Percentiles rank a stretch among this genome's conserved stretches.
phyloP scores from a whole-genome alignment of 129 eudicot species.

The Apium graveolens region DNA sequence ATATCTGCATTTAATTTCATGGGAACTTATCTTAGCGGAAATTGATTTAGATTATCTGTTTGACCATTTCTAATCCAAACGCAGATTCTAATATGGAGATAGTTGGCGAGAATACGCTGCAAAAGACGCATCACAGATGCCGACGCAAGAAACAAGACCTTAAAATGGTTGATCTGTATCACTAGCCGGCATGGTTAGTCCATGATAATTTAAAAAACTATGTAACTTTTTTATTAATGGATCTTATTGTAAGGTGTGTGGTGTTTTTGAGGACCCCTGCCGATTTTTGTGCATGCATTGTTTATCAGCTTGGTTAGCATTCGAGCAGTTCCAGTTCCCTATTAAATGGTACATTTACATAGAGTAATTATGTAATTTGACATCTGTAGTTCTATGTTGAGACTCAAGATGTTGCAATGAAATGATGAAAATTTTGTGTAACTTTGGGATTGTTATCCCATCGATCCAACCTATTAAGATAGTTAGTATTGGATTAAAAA shows the following conservation, averaged over 20 bases:
- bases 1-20: neutral
- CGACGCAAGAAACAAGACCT: slow-evolving; percentile 83
- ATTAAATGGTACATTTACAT: neutral
- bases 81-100: slow-evolving; percentile 40
- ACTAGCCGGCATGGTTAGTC: slow-evolving; percentile 13
- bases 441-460: neutral
- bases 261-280: neutral
- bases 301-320: neutral
- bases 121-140: slow-evolving; percentile 79
- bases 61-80: slow-evolving; percentile 23
- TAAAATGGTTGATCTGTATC: slow-evolving; percentile 50
- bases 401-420: neutral
- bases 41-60: neutral
- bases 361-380: neutral
- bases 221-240: neutral
- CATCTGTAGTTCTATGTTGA: too few species aligned
- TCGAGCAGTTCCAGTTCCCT: neutral
- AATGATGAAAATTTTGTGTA: neutral
- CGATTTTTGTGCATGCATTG: neutral
- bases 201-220: neutral
- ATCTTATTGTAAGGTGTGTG: neutral
- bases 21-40: neutral
- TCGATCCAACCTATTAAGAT: neutral
- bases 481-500: too few species aligned
- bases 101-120: slow-evolving; percentile 76